Base-by-base conservation (phyloP, 805 yeast species). In the Ogataea pini region DNA sequence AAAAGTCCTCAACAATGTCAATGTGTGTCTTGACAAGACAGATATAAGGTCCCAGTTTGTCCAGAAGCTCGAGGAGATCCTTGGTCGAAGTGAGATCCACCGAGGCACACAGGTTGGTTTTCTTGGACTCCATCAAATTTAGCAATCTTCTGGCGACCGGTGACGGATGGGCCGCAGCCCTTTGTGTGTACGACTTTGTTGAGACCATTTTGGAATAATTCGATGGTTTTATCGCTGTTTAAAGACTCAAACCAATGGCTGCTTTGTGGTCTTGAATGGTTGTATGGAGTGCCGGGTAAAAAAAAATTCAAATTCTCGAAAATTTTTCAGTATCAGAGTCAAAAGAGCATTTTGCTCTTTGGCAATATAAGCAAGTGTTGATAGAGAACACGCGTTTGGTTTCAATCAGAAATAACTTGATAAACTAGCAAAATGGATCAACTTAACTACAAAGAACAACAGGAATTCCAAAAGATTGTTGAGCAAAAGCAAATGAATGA, bases 401-500 rank as follows among this genome's bases (percentile, higher is more conserved):
- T 32, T 7, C 40, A 31, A 25, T 27, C 36, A 8, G 17, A 33
- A 38, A 28, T 46, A 18, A 18, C 16, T n/a, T n/a, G n/a, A n/a
- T 17, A 31, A 42, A 39, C 20, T 22, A 31, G 19, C 59, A 78
- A 60, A 46, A 92, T 92, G 99, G 99, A 92, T 66, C 95, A 89
- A 72, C 79, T 92, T 62, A 92, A 92, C 79, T 84, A 83, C 67
- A 87, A 89, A 69, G 99, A 92, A 75, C 98, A 94, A 74, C 97
- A 90, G 72, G 92, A 90, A 62, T 92, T 92, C 73, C 96, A 90
- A 73, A 91, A 85, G 70, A 75, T 92, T 56, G 96, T 92, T 56
- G 99, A 92, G 75, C 91, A 87, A 69, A 92, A 92, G 78, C 99
- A 92, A 74, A 91, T 94, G 97, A 88, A 87, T 72, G 99, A 92